Evolutionary conservation across 108 stramenopile species (phyloP).

Genomic region (Nitzschia sp.): DNA sequence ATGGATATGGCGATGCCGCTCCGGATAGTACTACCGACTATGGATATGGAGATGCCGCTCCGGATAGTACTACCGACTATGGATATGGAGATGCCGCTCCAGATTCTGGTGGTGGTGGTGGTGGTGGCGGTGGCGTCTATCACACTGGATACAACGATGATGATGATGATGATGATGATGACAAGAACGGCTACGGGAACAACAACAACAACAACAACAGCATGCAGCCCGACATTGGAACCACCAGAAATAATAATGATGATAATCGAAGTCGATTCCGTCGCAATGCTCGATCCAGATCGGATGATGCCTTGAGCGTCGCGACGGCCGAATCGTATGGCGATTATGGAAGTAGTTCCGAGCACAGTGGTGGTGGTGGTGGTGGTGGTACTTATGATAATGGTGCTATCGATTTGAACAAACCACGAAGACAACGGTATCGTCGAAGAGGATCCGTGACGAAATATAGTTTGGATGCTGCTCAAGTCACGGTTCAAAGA

Average conservation of each 20-base stretch:
- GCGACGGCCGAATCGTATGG: slow-evolving; percentile 15
- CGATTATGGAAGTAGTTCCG: slow-evolving; percentile 5
- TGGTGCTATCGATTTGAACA: neutral
- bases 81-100: slow-evolving; percentile 28
- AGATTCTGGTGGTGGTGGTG: slow-evolving; percentile 18
- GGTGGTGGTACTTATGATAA: neutral
- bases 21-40: slow-evolving; percentile 22
- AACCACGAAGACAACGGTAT: slow-evolving; percentile 21
- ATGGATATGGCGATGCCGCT: slow-evolving; percentile 29
- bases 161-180: slow-evolving; percentile 17
- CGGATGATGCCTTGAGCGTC: neutral
- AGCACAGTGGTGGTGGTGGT: neutral
- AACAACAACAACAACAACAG: too few relatives aligned
- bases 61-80: slow-evolving; percentile 20
- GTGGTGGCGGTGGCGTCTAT: slow-evolving; percentile 20
- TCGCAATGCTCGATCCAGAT: neutral
- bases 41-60: slow-evolving; percentile 28
- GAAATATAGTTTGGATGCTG: slow-evolving; percentile 22
- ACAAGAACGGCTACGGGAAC: slow-evolving; percentile 25
- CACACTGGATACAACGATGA: slow-evolving; percentile 16
- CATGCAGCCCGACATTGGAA: neutral
- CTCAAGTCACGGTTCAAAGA: slow-evolving; percentile 21
- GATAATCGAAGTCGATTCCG: neutral
- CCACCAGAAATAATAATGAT: too few relatives aligned
- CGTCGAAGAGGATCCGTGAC: slow-evolving; percentile 38